Evolutionary conservation across 176 grass and related monocot genomes (phyloP).

Genomic region (Cymbopogon citratus): DNA sequence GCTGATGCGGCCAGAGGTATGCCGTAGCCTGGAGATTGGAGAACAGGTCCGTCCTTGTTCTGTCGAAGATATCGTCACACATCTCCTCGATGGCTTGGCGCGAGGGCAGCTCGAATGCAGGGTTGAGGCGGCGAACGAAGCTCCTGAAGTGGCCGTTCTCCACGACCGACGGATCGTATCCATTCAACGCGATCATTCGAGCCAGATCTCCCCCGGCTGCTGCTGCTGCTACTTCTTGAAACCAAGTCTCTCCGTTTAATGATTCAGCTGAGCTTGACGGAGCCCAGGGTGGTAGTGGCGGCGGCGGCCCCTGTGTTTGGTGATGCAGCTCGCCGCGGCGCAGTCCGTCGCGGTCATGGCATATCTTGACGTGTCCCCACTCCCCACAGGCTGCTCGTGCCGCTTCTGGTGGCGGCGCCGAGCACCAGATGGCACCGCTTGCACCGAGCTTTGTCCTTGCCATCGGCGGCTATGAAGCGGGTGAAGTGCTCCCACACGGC

Average conservation of each 20-base stretch:
- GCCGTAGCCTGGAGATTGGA: not conserved
- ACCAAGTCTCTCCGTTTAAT: too few relatives aligned
- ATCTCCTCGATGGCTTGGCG: not conserved
- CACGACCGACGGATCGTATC: not conserved
- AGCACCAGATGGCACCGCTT: not conserved
- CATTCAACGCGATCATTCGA: not conserved
- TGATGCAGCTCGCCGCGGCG: too few relatives aligned
- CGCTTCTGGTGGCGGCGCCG: not conserved
- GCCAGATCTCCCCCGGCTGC: not conserved
- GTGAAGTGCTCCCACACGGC: not conserved
- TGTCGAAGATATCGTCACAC: not conserved
- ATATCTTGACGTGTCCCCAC: not conserved
- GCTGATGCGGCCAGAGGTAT: not conserved
- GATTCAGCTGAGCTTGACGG: not conserved
- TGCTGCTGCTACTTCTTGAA: not conserved
- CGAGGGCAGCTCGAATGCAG: not conserved
- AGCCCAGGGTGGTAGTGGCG: not conserved
- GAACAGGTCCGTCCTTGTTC: not conserved
- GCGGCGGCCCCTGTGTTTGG: not conserved
- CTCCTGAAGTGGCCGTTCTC: not conserved
- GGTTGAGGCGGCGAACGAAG: not conserved
- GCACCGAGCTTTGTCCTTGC: not conserved
- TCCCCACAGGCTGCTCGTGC: not conserved
- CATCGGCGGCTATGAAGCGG: not conserved
- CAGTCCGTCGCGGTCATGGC: not conserved